A percentile compares a stretch with the other conserved stretches of the same genome.
phyloP scores from a whole-genome alignment of 1,284 basidiomycete genomes.

The Ganoderma sinense region DNA sequence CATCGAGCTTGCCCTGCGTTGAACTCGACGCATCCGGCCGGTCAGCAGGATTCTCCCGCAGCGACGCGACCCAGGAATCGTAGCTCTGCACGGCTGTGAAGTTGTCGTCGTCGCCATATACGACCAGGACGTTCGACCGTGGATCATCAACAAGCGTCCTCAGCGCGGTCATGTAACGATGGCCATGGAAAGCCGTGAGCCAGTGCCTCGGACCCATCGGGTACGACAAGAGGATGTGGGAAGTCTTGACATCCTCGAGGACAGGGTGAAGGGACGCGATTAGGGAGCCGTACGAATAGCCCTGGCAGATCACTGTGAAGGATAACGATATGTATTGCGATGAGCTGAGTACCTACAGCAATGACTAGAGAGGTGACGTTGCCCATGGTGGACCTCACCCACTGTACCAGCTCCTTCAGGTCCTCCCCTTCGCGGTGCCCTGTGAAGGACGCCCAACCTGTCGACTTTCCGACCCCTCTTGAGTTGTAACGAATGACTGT shows the following conservation, averaged over 20 bases:
- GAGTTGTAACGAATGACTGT: conserved; percentile 77
- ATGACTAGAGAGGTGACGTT: conserved; percentile 50
- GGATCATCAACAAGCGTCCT: conserved; percentile 53
- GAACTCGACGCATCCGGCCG: conserved; percentile 4
- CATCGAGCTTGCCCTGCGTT: conserved; percentile 29
- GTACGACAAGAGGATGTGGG: conserved; percentile 79
- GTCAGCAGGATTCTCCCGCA: conserved; percentile 36
- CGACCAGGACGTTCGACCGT: conserved; percentile 60
- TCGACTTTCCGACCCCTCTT: conserved; percentile 75
- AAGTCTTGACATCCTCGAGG: conserved; percentile 56
- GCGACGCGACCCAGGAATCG: conserved; percentile 56
- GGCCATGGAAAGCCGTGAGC: conserved; percentile 72
- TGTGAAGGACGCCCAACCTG: conserved; percentile 74
- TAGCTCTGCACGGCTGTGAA: conserved; percentile 70
- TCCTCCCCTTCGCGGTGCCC: conserved; percentile 74
- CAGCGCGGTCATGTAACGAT: conserved; percentile 58
- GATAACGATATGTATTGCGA: background rate
- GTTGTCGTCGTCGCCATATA: conserved; percentile 77
- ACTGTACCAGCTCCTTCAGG: conserved; percentile 64
- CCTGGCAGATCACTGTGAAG: conserved; percentile 48
- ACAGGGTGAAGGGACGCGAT: conserved; percentile 70
- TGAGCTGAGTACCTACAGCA: conserved; percentile 54
- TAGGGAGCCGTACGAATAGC: conserved; percentile 83
- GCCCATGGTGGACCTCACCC: conserved; percentile 46
- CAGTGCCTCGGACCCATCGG: conserved; percentile 73